Percentiles rank a stretch among this genome's conserved stretches.
phyloP scores from a whole-genome alignment of 1,139 yeast species.

The Blastobotrys arbuscula region DNA sequence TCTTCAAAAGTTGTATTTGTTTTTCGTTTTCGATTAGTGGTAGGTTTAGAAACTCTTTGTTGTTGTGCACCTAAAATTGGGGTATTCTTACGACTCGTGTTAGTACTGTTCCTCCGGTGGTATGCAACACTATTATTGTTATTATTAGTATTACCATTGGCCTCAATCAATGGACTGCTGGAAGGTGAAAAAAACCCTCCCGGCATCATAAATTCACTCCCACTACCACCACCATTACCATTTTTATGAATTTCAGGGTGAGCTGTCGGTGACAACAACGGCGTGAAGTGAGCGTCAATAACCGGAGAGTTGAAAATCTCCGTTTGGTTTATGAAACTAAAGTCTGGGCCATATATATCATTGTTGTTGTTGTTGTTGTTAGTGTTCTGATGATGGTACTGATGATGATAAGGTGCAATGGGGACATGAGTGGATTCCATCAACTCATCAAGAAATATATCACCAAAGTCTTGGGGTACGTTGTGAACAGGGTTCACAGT shows the following conservation, averaged over 20 bases:
- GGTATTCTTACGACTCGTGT: neutral
- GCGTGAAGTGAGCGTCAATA: constrained; percentile 46
- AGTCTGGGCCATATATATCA: neutral
- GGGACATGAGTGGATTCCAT: neutral
- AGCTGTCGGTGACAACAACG: constrained; percentile 69
- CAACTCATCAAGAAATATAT: constrained; percentile 2
- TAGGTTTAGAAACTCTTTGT: constrained; percentile 7
- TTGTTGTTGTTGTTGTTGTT: neutral
- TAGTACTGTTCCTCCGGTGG: neutral
- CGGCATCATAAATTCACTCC: constrained; percentile 30
- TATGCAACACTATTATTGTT: neutral
- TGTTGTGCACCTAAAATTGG: constrained; percentile 10
- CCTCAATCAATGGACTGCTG: constrained; percentile 18
- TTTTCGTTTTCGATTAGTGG: neutral
- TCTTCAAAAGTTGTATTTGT: neutral
- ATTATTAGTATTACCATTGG: constrained; percentile 3
- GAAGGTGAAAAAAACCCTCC: constrained; percentile 39
- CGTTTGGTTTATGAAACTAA: constrained; percentile 22
- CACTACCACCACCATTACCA: neutral
- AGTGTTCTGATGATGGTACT: constrained; percentile 11
- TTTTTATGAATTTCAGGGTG: constrained; percentile 40
- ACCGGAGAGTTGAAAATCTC: constrained; percentile 26
- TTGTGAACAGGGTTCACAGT: no score
- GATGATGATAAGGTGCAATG: constrained; percentile 2
- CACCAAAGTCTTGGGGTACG: constrained; percentile 5